phyloP scores from a whole-genome alignment of 2,329 filamentous ascomycete genomes.

The Boeremia lycopersici region DNA sequence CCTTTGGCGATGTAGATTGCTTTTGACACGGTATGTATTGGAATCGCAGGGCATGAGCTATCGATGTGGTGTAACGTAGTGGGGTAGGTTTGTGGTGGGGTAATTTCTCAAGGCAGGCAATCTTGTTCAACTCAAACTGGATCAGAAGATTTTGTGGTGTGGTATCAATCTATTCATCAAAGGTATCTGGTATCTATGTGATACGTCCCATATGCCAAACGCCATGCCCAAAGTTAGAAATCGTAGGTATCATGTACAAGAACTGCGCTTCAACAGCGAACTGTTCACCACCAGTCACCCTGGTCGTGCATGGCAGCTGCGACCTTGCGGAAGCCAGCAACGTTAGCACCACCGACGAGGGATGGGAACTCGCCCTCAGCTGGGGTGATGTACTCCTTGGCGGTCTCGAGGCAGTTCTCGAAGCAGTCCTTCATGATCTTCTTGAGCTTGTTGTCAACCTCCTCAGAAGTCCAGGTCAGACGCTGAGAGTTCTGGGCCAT shows the following conservation, averaged over 20 bases:
- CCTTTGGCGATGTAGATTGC: neutral
- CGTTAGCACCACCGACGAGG: slow-evolving; percentile 92
- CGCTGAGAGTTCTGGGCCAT: slow-evolving; percentile 98
- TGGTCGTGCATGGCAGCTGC: slow-evolving; percentile 93
- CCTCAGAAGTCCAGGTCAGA: slow-evolving; percentile 82
- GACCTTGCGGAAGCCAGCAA: slow-evolving; percentile 97
- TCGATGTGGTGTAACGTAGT: slow-evolving; percentile 3
- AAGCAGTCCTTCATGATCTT: slow-evolving; percentile 95
- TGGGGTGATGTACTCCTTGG: slow-evolving; percentile 82
- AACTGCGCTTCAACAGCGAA: slow-evolving; percentile 16
- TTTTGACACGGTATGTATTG: slow-evolving; percentile 3
- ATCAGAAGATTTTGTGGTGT: neutral
- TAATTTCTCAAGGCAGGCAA: neutral
- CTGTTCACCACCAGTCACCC: slow-evolving; percentile 80
- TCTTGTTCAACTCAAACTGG: neutral
- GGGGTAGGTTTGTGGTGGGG: neutral
- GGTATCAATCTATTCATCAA: slow-evolving; percentile 23
- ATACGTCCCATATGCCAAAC: slow-evolving; percentile 22
- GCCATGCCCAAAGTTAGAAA: slow-evolving; percentile 26
- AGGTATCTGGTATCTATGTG: slow-evolving; percentile 31
- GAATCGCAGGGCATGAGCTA: slow-evolving; percentile 1
- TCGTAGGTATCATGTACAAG: slow-evolving; percentile 37
- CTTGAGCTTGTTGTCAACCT: slow-evolving; percentile 91
- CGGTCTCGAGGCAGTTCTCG: slow-evolving; percentile 84
- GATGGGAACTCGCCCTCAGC: slow-evolving; percentile 85